Evolutionary conservation across 495 filamentous ascomycete species (phyloP), one percentile per base, ranked within the genome.

Genomic region (Viridothelium virens): DNA sequence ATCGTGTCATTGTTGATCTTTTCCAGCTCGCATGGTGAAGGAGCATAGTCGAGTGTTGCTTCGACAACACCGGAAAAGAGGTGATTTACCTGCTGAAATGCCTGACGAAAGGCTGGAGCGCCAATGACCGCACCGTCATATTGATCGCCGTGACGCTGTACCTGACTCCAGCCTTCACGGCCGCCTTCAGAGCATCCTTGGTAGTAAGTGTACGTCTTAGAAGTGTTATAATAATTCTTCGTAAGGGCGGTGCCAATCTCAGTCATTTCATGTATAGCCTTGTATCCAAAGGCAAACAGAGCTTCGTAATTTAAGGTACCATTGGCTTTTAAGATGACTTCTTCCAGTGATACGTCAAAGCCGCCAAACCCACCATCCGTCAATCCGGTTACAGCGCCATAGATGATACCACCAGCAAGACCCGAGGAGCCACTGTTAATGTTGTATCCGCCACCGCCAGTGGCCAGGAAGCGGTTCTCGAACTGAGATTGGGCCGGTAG

Each of bases 151-250:
- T 76, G 84, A 33, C 81, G 81, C 69, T 85, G 82, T n/a, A 83
- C 73, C 68, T 84, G 81, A 69, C 77, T 81, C 77, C 69, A 76
- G 2, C 82, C 82, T 61, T 82, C 79, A n/a, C 81, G 74, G 2
- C 82, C 82, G 3, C 82, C 82, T 39, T 83, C 81, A 1, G 79
- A 81, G 69, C 82, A 84, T 0, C 81, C 81, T 56, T 83, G 78
- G 63, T 78, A 84, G 67, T 83, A 84, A 3, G 79, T 73, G 67
- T 83, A 84, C 0, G 82, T 63, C 73, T 82, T 82, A 1, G 71
- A 33, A n/a, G 74, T 66, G 37, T 65, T 66, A 65, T 71, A 81
- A 67, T 79, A 71, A 44, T 70, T 74, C 37, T 65, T 67, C 1
- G 78, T 76, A 6, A 80, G 71, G 5, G 70, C 70, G 64, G 79